These are phyloP conservation scores for Jacaranda mimosifolia DNA, from an alignment of 257 asterid species.

Conservation along the genomic window DNA sequence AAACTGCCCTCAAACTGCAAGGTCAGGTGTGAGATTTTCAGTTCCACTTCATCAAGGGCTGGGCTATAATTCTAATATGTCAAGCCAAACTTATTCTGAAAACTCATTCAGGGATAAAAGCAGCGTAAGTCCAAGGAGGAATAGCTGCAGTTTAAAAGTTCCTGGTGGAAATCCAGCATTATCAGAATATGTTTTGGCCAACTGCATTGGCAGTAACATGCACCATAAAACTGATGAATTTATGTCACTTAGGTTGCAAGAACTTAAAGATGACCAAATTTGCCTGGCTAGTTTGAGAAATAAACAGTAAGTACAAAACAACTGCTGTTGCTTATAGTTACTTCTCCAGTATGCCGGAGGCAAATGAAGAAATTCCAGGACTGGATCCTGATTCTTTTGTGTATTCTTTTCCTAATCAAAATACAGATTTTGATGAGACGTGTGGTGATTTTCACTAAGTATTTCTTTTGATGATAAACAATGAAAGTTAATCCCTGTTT, in stretches of 20 bases:
- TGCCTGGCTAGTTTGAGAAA: conserved; percentile 20
- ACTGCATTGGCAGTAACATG: not conserved
- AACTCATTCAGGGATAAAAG: conserved; percentile 22
- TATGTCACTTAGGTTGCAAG: not conserved
- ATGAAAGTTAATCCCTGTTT: not conserved
- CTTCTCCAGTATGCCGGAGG: too few relatives aligned
- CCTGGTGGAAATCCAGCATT: conserved; percentile 35
- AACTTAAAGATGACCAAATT: conserved; percentile 11
- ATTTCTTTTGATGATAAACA: not conserved
- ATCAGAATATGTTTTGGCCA: conserved; percentile 29
- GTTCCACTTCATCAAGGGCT: conserved; percentile 31
- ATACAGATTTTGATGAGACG: not conserved
- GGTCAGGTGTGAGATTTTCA: conserved; percentile 26
- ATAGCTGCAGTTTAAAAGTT: not conserved
- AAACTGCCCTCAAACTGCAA: conserved; percentile 13
- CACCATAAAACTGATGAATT: not conserved
- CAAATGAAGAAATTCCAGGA: not conserved
- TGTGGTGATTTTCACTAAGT: not conserved
- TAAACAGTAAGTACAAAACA: conserved; percentile 2
- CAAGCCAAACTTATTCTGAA: conserved; percentile 30
- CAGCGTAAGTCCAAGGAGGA: conserved; percentile 22
- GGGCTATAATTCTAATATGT: conserved; percentile 23
- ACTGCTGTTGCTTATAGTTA: not conserved
- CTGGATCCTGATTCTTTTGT: too few relatives aligned
- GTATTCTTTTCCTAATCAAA: not conserved